Conservation (phyloP, 305 asterid species). For the Salvia sclarea region DNA sequence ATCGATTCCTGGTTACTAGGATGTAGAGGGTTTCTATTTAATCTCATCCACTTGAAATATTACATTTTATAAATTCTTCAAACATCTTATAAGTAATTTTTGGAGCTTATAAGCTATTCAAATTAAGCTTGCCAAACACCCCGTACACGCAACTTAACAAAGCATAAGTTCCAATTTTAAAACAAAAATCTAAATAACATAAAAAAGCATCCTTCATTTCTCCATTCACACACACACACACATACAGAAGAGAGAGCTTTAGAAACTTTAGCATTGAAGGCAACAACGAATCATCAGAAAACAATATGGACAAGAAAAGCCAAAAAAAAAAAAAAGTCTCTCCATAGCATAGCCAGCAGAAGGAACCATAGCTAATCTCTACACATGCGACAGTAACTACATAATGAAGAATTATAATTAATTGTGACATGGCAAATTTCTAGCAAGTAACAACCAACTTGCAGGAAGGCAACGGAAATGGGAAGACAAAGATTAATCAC, state of each 20-base stretch:
- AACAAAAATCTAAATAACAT: not conserved
- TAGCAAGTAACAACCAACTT: constrained; percentile 17
- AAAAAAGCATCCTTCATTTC: not conserved
- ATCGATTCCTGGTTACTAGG: no score
- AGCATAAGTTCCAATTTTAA: not conserved
- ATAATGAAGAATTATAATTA: constrained; percentile 17
- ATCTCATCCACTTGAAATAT: no score
- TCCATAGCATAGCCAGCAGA: not conserved
- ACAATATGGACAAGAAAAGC: not conserved
- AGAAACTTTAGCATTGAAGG: not conserved
- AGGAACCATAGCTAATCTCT: constrained; percentile 13
- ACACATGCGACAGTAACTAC: not conserved
- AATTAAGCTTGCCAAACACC: no score
- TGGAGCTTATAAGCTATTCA: no score
- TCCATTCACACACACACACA: not conserved
- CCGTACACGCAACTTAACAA: not conserved
- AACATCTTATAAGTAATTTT: no score
- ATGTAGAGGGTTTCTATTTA: no score
- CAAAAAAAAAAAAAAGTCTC: not conserved
- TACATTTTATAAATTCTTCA: no score
- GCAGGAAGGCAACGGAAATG: constrained; percentile 4
- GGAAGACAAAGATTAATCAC: constrained; percentile 27
- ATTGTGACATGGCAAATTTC: constrained; percentile 19
- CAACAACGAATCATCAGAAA: not conserved
- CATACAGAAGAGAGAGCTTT: not conserved